Conservation (phyloP, 768 basidiomycete genomes). For the Boletus bicolor region DNA sequence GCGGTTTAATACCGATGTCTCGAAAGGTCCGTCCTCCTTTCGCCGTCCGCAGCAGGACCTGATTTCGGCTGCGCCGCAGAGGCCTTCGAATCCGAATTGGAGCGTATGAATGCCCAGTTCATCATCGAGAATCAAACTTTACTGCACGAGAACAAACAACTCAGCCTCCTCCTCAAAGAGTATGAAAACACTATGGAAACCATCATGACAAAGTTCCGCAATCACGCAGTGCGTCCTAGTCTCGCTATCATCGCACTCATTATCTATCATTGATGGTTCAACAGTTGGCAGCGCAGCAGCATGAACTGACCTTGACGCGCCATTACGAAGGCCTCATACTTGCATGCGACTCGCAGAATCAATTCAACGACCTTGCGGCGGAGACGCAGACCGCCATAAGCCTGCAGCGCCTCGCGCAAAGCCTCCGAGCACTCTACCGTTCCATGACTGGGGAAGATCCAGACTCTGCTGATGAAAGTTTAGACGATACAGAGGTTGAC, state of each 20-base stretch:
- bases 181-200: constrained; percentile 94
- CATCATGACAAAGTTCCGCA: constrained; percentile 94
- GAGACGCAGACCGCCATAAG: constrained; percentile 61
- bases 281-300: constrained; percentile 88
- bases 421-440: constrained; percentile 69
- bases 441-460: constrained; percentile 63
- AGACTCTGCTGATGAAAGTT: constrained; percentile 25
- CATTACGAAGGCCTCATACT: constrained; percentile 86
- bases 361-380: constrained; percentile 53
- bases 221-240: constrained; percentile 68
- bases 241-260: neutral
- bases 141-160: constrained; percentile 92
- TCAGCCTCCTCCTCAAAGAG: constrained; percentile 84
- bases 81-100: constrained; percentile 87
- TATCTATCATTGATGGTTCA: constrained; percentile 4
- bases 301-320: constrained; percentile 80
- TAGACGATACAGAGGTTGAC: constrained; percentile 37
- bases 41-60: constrained; percentile 7
- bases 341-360: constrained; percentile 55
- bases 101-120: constrained; percentile 83
- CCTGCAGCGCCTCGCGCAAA: constrained; percentile 67
- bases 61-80: constrained; percentile 48
- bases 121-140: constrained; percentile 93
- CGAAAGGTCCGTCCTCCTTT: constrained; percentile 54
- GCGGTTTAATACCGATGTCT: constrained; percentile 84